These are phyloP conservation scores for Bidens hawaiensis DNA, from an alignment of 140 eudicot genomes.

Conservation along the genomic window DNA sequence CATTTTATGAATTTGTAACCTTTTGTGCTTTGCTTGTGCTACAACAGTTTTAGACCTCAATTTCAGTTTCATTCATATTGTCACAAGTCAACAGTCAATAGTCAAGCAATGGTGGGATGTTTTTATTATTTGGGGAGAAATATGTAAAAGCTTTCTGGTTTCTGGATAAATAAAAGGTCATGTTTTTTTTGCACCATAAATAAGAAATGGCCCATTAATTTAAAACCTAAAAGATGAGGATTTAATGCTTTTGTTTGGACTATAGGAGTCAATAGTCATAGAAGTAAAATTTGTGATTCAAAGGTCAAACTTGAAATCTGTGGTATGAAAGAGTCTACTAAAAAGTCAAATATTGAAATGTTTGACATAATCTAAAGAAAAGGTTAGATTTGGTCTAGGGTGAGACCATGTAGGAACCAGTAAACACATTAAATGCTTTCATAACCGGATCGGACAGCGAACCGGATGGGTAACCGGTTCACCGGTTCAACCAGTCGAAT, in stretches of 20 bases:
- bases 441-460: no score
- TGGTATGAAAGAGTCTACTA: slow-evolving; percentile 2
- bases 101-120: slow-evolving; percentile 6
- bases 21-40: slow-evolving; percentile 15
- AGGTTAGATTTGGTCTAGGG: no score
- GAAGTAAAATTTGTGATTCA: neutral
- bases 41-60: neutral
- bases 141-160: neutral
- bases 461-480: no score
- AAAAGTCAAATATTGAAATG: neutral
- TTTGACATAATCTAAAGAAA: neutral
- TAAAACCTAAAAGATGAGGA: neutral
- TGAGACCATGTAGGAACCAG: no score
- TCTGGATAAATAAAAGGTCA: no score
- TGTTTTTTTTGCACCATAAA: neutral
- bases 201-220: neutral
- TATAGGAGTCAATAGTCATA: neutral
- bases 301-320: neutral
- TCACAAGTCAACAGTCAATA: neutral
- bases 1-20: slow-evolving; percentile 4
- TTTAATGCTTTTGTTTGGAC: neutral
- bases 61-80: slow-evolving; percentile 4
- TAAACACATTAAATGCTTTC: no score
- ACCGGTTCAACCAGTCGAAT: no score
- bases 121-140: slow-evolving; percentile 9